Evolutionary conservation across 257 asterid species (phyloP).

Genomic region (Avicennia marina): DNA sequence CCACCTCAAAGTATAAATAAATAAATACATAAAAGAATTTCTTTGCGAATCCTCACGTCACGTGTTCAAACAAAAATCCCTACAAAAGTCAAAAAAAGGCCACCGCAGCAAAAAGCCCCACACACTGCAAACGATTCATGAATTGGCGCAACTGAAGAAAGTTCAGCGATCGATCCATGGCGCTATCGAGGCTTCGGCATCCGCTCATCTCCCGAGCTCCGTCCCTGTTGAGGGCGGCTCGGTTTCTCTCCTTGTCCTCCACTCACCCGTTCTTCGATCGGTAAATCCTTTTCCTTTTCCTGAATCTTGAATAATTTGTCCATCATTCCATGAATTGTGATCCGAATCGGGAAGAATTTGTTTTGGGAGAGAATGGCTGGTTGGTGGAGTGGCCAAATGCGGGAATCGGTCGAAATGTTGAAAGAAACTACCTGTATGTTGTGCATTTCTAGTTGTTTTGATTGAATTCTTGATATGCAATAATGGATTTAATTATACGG

Average conservation of each 20-base stretch:
- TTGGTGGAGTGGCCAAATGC: conserved; percentile 23
- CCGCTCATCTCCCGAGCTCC: conserved; percentile 75
- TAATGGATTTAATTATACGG: neutral
- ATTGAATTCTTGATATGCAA: neutral
- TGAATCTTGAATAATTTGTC: conserved; percentile 19
- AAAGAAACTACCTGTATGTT: neutral
- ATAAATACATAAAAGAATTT: too few relatives aligned
- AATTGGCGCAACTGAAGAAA: too few relatives aligned
- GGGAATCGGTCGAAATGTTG: neutral
- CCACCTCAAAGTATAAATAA: too few relatives aligned
- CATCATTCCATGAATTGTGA: neutral
- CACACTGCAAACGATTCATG: too few relatives aligned
- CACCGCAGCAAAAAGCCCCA: too few relatives aligned
- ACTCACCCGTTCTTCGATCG: conserved; percentile 40
- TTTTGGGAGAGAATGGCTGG: conserved; percentile 18
- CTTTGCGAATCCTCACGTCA: too few relatives aligned
- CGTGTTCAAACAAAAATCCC: too few relatives aligned
- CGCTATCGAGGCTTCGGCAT: conserved; percentile 83
- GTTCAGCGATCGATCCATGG: conserved; percentile 61
- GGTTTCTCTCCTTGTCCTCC: conserved; percentile 49
- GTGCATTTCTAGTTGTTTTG: conserved; percentile 12
- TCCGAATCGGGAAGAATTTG: neutral
- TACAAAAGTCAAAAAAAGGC: too few relatives aligned
- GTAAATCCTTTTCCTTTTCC: conserved; percentile 26
- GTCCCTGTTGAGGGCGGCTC: conserved; percentile 67